Evolutionary conservation across 2,329 filamentous ascomycete species (phyloP).

Genomic region (Calonectria pseudoturangicola): DNA sequence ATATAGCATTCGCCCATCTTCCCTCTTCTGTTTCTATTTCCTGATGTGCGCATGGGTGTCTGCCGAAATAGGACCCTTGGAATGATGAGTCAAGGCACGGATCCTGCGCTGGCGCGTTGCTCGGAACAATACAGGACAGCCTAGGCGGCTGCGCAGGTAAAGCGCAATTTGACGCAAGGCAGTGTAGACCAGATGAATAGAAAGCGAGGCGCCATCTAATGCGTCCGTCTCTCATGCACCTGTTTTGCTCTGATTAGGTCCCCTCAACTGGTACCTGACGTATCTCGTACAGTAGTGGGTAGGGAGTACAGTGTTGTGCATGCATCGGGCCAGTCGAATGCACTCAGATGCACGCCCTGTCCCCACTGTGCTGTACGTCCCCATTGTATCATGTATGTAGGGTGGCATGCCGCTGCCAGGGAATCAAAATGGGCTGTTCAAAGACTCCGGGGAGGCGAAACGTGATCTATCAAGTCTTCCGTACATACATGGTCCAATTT

Average conservation of each 20-base stretch:
- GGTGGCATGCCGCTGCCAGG: conserved; percentile 35
- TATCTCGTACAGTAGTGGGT: conserved; percentile 27
- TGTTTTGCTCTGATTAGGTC: conserved; percentile 3
- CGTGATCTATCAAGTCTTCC: conserved; percentile 36
- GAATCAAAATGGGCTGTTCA: conserved; percentile 38
- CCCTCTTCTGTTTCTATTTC: background rate
- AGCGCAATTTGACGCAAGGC: conserved; percentile 16
- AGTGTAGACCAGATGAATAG: conserved; percentile 8
- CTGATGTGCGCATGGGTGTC: conserved; percentile 4
- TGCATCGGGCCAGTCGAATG: conserved; percentile 29
- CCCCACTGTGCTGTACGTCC: conserved; percentile 30
- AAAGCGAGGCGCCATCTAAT: conserved; percentile 4
- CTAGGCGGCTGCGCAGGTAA: background rate
- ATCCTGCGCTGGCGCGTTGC: background rate
- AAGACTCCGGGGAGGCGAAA: conserved; percentile 14
- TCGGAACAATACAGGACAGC: background rate
- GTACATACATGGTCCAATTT: conserved; percentile 1
- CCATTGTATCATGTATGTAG: conserved; percentile 31
- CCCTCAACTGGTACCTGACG: conserved; percentile 24
- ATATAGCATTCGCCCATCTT: background rate
- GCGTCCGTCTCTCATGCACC: background rate
- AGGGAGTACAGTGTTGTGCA: conserved; percentile 32
- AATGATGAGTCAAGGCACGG: conserved; percentile 14
- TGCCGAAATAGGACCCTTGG: conserved; percentile 24
- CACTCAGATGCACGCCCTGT: conserved; percentile 9